Conservation (phyloP, 345 rosid species). For the Barbarea vulgaris region DNA sequence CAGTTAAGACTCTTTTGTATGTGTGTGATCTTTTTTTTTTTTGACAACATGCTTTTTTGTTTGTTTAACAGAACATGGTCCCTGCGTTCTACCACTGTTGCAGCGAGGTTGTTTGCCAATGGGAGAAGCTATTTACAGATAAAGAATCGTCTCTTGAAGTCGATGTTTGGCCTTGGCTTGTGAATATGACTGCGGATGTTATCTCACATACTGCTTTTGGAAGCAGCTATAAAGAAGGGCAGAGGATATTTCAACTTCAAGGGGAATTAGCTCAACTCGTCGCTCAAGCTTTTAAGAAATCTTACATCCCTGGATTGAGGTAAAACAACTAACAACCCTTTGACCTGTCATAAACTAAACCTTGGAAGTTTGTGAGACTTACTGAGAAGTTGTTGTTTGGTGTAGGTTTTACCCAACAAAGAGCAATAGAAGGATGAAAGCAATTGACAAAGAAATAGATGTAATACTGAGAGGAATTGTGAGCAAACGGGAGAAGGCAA, state of each 20-base stretch:
- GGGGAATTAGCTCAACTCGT: constrained; percentile 39
- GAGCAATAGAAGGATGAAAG: constrained; percentile 46
- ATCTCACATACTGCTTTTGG: constrained; percentile 50
- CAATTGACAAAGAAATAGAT: constrained; percentile 41
- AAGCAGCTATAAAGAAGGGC: constrained; percentile 48
- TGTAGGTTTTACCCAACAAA: constrained; percentile 54
- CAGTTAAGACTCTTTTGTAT: neutral
- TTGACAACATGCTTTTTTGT: neutral
- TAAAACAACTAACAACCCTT: constrained; percentile 6
- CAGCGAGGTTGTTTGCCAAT: constrained; percentile 32
- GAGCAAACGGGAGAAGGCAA: constrained; percentile 45
- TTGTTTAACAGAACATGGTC: constrained; percentile 42
- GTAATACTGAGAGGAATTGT: constrained; percentile 39
- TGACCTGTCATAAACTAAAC: constrained; percentile 1
- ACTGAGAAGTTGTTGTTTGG: neutral
- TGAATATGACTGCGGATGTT: constrained; percentile 46
- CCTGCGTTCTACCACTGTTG: constrained; percentile 44
- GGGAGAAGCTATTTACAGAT: constrained; percentile 37
- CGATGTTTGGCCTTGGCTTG: constrained; percentile 48
- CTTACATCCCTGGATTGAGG: constrained; percentile 45
- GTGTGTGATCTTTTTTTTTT: neutral
- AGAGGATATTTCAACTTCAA: constrained; percentile 41
- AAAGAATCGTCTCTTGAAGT: constrained; percentile 33
- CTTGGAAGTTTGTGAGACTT: neutral
- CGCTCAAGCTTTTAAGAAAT: constrained; percentile 36